phyloP scores from a whole-genome alignment of 495 filamentous ascomycete species.

The Daldinia grandis region DNA sequence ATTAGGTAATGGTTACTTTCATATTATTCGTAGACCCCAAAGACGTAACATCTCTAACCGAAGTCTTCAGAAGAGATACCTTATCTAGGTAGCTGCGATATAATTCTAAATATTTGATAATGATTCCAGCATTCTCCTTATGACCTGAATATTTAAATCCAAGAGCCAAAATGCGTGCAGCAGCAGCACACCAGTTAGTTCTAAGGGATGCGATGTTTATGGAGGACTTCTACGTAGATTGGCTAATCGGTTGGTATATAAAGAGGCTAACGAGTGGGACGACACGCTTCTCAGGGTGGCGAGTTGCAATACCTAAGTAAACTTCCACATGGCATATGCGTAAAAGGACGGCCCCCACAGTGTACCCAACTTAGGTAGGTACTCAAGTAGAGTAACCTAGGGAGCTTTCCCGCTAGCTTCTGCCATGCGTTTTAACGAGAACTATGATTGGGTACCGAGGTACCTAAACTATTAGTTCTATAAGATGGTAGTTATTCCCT shows the following conservation, averaged over 20 bases:
- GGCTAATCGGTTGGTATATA: background rate
- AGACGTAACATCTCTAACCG: background rate
- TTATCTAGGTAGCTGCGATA: too few relatives aligned
- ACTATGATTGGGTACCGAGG: too few relatives aligned
- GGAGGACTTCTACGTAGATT: background rate
- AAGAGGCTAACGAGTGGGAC: constrained; percentile 5
- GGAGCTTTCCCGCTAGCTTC: background rate
- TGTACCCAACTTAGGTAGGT: background rate
- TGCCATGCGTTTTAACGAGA: background rate
- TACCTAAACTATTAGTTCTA: too few relatives aligned
- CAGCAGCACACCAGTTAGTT: too few relatives aligned
- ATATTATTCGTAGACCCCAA: background rate
- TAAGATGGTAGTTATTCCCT: too few relatives aligned
- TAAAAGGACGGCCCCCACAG: background rate
- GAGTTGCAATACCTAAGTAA: constrained; percentile 7
- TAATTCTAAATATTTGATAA: too few relatives aligned
- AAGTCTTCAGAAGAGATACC: background rate
- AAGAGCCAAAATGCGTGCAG: background rate
- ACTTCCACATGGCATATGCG: background rate
- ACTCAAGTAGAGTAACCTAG: background rate
- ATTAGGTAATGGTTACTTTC: background rate
- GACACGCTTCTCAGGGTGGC: background rate
- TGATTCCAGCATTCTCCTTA: too few relatives aligned
- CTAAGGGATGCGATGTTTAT: background rate
- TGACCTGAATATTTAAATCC: background rate